These are phyloP conservation scores for Petasospora fabianii DNA, from an alignment of 1,139 yeast genomes.

Conservation along the genomic window DNA sequence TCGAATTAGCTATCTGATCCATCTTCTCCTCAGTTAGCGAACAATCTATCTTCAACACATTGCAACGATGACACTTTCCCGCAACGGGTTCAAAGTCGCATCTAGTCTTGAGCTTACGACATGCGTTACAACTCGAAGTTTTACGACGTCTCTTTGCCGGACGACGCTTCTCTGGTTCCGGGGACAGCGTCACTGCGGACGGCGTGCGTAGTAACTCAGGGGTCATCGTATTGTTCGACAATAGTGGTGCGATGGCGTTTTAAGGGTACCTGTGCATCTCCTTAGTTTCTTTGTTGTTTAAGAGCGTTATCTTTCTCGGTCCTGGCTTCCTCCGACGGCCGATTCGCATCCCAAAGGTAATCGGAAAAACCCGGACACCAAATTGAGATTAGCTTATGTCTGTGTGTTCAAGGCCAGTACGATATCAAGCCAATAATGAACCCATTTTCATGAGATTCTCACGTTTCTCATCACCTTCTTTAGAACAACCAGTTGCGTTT, in stretches of 20 bases:
- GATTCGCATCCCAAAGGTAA: background rate
- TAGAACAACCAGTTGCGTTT: no score
- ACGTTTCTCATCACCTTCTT: no score
- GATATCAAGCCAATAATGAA: no score
- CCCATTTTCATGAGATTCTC: no score
- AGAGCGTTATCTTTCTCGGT: background rate
- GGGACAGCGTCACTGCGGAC: background rate
- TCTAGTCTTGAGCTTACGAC: slow-evolving; percentile 50
- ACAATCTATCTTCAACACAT: slow-evolving; percentile 41
- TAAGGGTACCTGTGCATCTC: background rate
- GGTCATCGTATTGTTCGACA: no score
- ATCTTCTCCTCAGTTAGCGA: slow-evolving; percentile 38
- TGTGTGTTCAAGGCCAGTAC: no score
- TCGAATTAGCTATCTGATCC: slow-evolving; percentile 22
- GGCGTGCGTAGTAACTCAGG: no score
- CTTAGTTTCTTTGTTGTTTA: background rate
- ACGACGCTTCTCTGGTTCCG: slow-evolving; percentile 8
- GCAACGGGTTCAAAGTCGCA: slow-evolving; percentile 43
- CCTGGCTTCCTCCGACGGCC: background rate
- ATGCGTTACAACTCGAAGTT: slow-evolving; percentile 45
- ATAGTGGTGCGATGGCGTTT: no score
- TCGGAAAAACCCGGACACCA: background rate
- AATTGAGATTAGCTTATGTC: no score
- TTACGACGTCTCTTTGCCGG: slow-evolving; percentile 37
- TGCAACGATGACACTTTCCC: slow-evolving; percentile 47